Base-by-base conservation (phyloP, 129 eudicot species). In the Arctium lappa region DNA sequence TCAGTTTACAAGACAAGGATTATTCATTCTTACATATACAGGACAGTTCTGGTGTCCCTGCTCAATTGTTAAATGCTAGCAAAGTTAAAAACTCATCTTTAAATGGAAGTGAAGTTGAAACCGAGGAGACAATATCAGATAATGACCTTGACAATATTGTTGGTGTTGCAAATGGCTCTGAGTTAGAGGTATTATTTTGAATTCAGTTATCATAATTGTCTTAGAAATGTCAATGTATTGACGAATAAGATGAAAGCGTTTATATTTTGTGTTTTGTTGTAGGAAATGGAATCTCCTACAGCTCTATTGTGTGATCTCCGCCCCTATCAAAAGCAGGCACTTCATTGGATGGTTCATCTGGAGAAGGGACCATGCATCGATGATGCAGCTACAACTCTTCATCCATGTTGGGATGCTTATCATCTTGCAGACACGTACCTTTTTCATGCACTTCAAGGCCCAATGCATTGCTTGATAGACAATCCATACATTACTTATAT, bases 391-490 rank as follows among this genome's bases (percentile, higher is more conserved):
- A 82, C 91, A 56, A 89, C 95, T 53, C 90, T 95, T 79, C 99
- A 95, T 74, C 99, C 99, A 46, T 95, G 99, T 77, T 95, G 99
- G 99, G 94, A 91, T 86, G 99, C 98, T 8, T 95, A 90, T 83
- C 91, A 87, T 68, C 98, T 95, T 39, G 90, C 90, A 18, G 99
- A 95, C 88, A 76, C 88, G 99, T 93, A 88, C 22, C 76, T 62
- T 37, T 34, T n/a, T 1, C 62, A 74, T 37, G 46, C 44, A 5
- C 11, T 39, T 11, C 5, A 78, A 29, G 38, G 27, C 13, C 6
- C 68, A 38, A 0, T 79, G 38, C 76, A 40, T 56, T 44, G 76
- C 69, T n/a, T 80, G 69, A n/a, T 69, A 32, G 77, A 32, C 44
- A 69, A 2, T 48, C 56, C 1, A 22, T 33, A 60, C 5, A 16